Evolutionary conservation across 805 yeast genomes (phyloP).

Genomic region (Sugiyamaella floridensis): DNA sequence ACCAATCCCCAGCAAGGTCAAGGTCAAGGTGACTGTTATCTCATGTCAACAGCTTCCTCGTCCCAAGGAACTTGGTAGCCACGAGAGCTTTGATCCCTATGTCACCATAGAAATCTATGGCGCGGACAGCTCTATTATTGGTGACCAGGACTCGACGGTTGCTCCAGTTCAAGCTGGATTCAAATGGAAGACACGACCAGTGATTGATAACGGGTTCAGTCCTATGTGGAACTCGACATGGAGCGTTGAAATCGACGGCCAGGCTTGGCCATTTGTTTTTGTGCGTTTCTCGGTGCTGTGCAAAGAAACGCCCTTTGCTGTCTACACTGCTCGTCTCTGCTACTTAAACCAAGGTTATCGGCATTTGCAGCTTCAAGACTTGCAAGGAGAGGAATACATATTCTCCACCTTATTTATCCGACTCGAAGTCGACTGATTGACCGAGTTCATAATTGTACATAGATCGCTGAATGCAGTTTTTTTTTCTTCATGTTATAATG

Average conservation of each 20-base stretch:
- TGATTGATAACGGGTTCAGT: slow-evolving; percentile 66
- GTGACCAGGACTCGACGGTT: neutral
- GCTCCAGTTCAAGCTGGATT: slow-evolving; percentile 5
- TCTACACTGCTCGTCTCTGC: slow-evolving; percentile 52
- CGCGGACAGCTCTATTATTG: neutral
- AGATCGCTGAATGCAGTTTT: neutral
- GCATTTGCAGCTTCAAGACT: slow-evolving; percentile 68
- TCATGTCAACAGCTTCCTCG: slow-evolving; percentile 85
- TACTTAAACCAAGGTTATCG: slow-evolving; percentile 72
- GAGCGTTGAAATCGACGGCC: slow-evolving; percentile 35
- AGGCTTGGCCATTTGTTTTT: slow-evolving; percentile 30
- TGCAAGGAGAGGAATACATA: slow-evolving; percentile 70
- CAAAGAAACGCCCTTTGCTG: slow-evolving; percentile 42
- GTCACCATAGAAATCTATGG: slow-evolving; percentile 58
- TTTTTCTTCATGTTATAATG: neutral
- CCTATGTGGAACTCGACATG: slow-evolving; percentile 70
- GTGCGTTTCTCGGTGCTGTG: slow-evolving; percentile 31
- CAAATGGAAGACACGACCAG: slow-evolving; percentile 13
- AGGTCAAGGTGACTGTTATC: slow-evolving; percentile 41
- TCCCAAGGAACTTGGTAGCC: slow-evolving; percentile 44
- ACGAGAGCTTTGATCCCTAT: slow-evolving; percentile 50
- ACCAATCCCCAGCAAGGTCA: neutral
- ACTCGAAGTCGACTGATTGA: slow-evolving; percentile 5
- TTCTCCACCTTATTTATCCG: slow-evolving; percentile 50
- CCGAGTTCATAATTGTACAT: neutral